A percentile compares a stretch with the other conserved stretches of the same genome.
Evolutionary conservation across 2,329 filamentous ascomycete genomes (phyloP).

Genomic region (Nothopassalora personata): DNA sequence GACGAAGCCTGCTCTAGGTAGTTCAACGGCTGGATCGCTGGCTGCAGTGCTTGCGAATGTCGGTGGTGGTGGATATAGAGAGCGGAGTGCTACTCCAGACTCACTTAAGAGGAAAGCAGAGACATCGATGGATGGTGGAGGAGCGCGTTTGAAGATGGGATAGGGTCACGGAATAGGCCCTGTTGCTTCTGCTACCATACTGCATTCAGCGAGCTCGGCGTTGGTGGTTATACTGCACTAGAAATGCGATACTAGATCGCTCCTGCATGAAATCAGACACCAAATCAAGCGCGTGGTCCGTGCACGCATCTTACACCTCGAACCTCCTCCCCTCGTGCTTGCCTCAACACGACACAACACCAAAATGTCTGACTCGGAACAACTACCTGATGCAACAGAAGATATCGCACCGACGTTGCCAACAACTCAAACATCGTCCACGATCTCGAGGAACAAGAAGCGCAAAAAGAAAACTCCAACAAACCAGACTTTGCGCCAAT

Average conservation of each 20-base stretch:
- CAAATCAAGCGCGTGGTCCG: too few relatives aligned
- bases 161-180: not conserved
- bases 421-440: constrained; percentile 5
- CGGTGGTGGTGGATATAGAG: constrained; percentile 20
- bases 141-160: constrained; percentile 21
- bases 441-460: constrained; percentile 5
- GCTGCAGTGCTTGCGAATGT: constrained; percentile 22
- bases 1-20: constrained; percentile 44
- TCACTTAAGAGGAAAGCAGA: constrained; percentile 33
- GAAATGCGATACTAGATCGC: not conserved
- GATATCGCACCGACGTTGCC: constrained; percentile 1
- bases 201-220: constrained; percentile 2
- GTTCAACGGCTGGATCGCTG: constrained; percentile 16
- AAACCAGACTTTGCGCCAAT: constrained; percentile 28
- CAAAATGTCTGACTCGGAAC: constrained; percentile 7
- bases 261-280: not conserved
- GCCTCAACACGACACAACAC: not conserved
- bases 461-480: constrained; percentile 13
- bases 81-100: constrained; percentile 33
- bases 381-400: constrained; percentile 10
- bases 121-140: constrained; percentile 20
- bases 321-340: not conserved
- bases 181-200: not conserved
- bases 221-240: not conserved
- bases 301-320: not conserved